Evolutionary conservation across 192 early-diverging fungal genomes (phyloP), one percentile per base, ranked within the genome.

Genomic region (Rhizophagus prolifer): DNA sequence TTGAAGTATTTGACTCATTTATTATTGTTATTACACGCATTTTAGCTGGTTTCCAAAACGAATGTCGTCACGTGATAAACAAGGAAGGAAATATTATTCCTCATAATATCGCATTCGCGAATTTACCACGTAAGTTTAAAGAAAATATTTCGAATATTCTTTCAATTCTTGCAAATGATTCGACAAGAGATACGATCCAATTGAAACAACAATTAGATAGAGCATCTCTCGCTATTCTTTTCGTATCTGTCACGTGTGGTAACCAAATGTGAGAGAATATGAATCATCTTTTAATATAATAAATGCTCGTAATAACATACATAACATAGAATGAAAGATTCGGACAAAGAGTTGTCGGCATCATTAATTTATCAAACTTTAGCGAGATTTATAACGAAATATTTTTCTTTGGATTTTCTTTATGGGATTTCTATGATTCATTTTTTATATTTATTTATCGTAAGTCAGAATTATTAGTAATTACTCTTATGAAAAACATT

Each of bases 361-460:
- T 6, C 66, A 41, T 21, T 41, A 16, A 26, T 28, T 14, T 71
- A 71, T 38, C 28, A 47, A 70, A 23, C 41, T 13, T 70, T 70
- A 54, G 19, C 31, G 9, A 26, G 26, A 74, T 60, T 74, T 63
- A 38, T 61, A 60, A 61, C 31, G 7, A 74, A 74, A 46, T 63
- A 63, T 58, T n/a, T 46, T 31, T 44, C 60, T 10, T 63, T 74
- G 61, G 59, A 74, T 44, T 62, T 63, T 41, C 47, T 74, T 41
- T 54, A 47, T 19, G 72, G 59, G 5, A 36, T 74, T 34, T 74
- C 72, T 2, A 63, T 74, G 59, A 74, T 74, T 61, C 72, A 74
- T 74, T 74, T 74, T 60, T 36, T 74, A 36, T 61, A 41, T 74
- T 60, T 74, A 28, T 74, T 62, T 34, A 74, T 63, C 23, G 72